Percentiles rank a stretch among this genome's conserved stretches.
phyloP scores from a whole-genome alignment of 169 alveolate genomes.

The Prorocentrum cordatum region DNA sequence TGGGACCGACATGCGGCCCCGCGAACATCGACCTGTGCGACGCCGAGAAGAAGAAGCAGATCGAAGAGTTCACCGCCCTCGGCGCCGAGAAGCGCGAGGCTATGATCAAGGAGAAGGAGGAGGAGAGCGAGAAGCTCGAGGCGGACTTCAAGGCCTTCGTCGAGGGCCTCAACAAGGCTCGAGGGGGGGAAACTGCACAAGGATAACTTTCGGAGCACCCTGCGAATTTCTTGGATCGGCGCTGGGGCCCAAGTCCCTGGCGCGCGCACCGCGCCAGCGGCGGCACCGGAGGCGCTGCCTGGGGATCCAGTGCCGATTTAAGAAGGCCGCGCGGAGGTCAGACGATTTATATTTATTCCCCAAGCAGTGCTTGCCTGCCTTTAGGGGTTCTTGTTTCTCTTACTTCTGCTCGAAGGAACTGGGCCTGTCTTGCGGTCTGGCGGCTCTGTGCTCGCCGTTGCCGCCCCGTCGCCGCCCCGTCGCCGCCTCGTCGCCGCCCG shows the following conservation, averaged over 20 bases:
- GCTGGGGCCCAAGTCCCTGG: not conserved
- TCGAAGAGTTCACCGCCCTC: constrained; percentile 25
- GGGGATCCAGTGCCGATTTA: not conserved
- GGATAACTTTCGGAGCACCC: not conserved
- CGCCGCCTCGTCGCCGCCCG: no score
- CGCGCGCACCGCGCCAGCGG: constrained; percentile 26
- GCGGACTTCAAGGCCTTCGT: constrained; percentile 57
- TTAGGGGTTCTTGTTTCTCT: no score
- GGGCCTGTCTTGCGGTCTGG: no score
- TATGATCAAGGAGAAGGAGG: constrained; percentile 45
- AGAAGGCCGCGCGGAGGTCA: not conserved
- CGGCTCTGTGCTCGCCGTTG: no score
- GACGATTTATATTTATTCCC: not conserved
- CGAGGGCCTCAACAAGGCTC: no score
- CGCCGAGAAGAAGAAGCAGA: constrained; percentile 15
- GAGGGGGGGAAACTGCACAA: no score
- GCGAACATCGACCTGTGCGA: constrained; percentile 19
- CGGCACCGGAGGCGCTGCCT: not conserved
- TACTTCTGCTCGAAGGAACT: no score
- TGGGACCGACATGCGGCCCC: constrained; percentile 41
- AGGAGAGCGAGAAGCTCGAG: constrained; percentile 33
- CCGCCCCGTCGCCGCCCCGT: no score
- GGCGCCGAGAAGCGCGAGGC: not conserved
- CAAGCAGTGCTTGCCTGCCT: no score
- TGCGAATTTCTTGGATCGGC: not conserved